phyloP scores from a whole-genome alignment of 2,329 filamentous ascomycete genomes.

The Westerdykella sp. region DNA sequence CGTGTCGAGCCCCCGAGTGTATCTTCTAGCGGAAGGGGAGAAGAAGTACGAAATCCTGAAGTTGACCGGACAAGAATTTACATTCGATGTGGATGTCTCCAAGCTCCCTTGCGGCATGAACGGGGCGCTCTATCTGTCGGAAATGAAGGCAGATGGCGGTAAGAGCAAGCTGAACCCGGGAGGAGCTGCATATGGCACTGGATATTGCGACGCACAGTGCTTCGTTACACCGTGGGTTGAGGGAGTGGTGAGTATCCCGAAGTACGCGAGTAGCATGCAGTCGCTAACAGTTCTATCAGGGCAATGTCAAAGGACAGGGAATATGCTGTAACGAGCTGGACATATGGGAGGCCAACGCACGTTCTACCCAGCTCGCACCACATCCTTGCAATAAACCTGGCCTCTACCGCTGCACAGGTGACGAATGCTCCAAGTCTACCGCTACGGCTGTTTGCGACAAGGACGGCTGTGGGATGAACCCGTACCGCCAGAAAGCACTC shows the following conservation, averaged over 20 bases:
- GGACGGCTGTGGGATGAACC: slow-evolving; percentile 32
- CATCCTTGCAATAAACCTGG: slow-evolving; percentile 45
- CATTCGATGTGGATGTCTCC: slow-evolving; percentile 61
- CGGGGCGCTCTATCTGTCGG: slow-evolving; percentile 36
- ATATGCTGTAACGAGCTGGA: slow-evolving; percentile 53
- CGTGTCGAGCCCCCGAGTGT: slow-evolving; percentile 50
- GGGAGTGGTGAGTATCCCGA: slow-evolving; percentile 27
- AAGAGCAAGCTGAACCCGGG: slow-evolving; percentile 37
- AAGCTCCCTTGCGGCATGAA: slow-evolving; percentile 41
- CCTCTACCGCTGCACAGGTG: slow-evolving; percentile 39
- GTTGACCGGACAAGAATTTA: slow-evolving; percentile 62
- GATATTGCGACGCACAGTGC: slow-evolving; percentile 50
- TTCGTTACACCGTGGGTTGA: slow-evolving; percentile 34
- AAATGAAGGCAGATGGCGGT: slow-evolving; percentile 36
- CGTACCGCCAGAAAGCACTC: slow-evolving; percentile 22
- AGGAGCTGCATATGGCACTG: slow-evolving; percentile 56
- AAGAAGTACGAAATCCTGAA: slow-evolving; percentile 60
- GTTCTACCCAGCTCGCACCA: slow-evolving; percentile 43
- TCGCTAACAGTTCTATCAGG: slow-evolving; percentile 35
- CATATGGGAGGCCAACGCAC: slow-evolving; percentile 51
- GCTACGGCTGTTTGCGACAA: slow-evolving; percentile 32
- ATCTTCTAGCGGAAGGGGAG: slow-evolving; percentile 55
- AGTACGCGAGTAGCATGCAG: not conserved
- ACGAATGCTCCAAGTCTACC: slow-evolving; percentile 30
- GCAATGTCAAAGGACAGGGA: slow-evolving; percentile 41